These are phyloP conservation scores for Pisolithus tinctorius DNA, from an alignment of 768 basidiomycete genomes.

Conservation along the genomic window DNA sequence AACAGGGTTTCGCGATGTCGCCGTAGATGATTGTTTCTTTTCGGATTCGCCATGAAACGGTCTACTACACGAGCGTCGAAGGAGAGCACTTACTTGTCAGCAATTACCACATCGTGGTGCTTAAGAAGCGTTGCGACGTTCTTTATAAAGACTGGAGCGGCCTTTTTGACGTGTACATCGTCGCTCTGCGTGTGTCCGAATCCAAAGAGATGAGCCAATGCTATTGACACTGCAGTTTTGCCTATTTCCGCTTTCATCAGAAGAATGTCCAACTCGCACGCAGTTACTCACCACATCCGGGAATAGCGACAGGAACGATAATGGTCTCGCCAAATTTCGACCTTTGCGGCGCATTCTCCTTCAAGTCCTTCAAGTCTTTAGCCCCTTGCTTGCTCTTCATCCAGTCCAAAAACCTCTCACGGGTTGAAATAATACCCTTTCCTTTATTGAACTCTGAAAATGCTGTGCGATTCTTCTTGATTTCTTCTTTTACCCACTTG, in stretches of 20 bases:
- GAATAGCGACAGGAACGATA: constrained; percentile 84
- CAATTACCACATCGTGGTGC: constrained; percentile 73
- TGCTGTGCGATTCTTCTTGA: constrained; percentile 46
- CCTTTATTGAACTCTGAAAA: constrained; percentile 64
- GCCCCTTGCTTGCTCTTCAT: constrained; percentile 43
- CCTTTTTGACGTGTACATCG: constrained; percentile 72
- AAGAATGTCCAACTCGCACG: neutral
- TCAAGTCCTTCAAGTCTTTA: constrained; percentile 24
- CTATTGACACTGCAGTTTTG: constrained; percentile 82
- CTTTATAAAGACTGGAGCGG: constrained; percentile 61
- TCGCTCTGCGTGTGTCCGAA: constrained; percentile 95
- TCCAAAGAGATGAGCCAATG: constrained; percentile 69
- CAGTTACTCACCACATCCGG: constrained; percentile 74
- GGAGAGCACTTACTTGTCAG: constrained; percentile 66
- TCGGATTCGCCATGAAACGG: constrained; percentile 6
- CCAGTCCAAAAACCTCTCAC: constrained; percentile 77
- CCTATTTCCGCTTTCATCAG: constrained; percentile 37
- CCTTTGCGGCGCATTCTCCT: neutral
- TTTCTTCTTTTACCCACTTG: constrained; percentile 77
- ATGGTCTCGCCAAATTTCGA: constrained; percentile 62
- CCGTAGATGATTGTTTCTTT: constrained; percentile 81
- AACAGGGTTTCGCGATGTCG: constrained; percentile 75
- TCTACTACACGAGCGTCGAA: neutral
- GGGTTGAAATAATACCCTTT: constrained; percentile 78
- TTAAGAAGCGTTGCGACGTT: constrained; percentile 62